Conservation (phyloP, 23 red algal species). For the Chondrus crispus region DNA sequence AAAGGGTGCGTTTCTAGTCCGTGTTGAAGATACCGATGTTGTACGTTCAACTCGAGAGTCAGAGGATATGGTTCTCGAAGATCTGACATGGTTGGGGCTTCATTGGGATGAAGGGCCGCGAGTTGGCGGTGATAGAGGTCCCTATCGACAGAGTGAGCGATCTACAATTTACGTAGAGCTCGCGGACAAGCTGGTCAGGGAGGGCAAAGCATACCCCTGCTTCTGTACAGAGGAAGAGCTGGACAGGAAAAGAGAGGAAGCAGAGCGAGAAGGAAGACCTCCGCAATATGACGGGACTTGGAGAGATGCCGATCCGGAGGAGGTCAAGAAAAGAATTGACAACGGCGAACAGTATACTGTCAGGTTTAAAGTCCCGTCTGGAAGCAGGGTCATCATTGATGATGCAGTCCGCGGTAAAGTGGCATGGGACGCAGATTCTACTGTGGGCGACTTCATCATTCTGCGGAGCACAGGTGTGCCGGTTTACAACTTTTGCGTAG, state of each 20-base stretch:
- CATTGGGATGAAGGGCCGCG: constrained; percentile 88
- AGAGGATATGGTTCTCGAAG: constrained; percentile 76
- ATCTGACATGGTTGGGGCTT: constrained; percentile 93
- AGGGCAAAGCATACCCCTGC: constrained; percentile 91
- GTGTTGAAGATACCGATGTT: constrained; percentile 96
- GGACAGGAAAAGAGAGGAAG: constrained; percentile 68
- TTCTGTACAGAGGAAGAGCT: constrained; percentile 97
- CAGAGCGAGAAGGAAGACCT: constrained; percentile 67
- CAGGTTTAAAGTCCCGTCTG: constrained; percentile 81
- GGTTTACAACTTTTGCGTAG: constrained; percentile 99
- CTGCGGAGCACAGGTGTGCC: constrained; percentile 84
- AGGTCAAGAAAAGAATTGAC: constrained; percentile 45
- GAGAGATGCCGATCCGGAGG: constrained; percentile 71
- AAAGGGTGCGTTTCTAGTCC: constrained; percentile 78
- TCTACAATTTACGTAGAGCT: constrained; percentile 65
- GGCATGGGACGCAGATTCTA: constrained; percentile 92
- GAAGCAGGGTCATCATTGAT: constrained; percentile 78
- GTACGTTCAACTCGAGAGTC: constrained; percentile 82
- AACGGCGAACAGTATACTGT: constrained; percentile 73
- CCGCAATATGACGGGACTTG: constrained; percentile 97
- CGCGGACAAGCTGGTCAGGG: constrained; percentile 35
- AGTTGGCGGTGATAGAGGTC: constrained; percentile 68
- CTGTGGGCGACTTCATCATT: constrained; percentile 93
- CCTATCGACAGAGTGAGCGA: constrained; percentile 91
- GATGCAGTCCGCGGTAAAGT: constrained; percentile 91